Evolutionary conservation across 768 basidiomycete genomes (phyloP).

Genomic region (Daedaleopsis nitida): DNA sequence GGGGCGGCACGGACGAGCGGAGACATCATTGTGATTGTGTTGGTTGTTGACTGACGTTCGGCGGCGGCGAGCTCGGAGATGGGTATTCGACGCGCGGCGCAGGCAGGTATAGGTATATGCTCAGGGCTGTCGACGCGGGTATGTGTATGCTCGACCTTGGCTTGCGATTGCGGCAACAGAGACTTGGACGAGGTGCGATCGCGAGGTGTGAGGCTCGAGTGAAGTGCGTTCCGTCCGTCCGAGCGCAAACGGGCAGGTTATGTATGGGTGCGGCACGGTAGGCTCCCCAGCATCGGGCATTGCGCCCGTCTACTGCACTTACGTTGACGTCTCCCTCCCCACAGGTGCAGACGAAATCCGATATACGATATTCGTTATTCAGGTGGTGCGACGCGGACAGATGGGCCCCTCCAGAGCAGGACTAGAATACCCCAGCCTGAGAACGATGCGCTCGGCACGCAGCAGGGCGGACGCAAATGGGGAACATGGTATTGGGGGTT

Average conservation of each 20-base stretch:
- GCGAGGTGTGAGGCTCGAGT: background rate
- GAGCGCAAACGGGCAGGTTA: conserved; percentile 1
- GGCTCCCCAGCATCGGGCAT: conserved; percentile 7
- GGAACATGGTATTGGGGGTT: no score
- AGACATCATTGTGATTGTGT: conserved; percentile 1
- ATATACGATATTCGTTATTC: no score
- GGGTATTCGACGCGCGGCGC: background rate
- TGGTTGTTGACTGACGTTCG: background rate
- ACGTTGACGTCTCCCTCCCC: no score
- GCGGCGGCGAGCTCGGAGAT: background rate
- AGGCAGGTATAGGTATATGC: background rate
- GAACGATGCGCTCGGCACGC: conserved; percentile 4
- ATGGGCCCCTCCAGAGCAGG: conserved; percentile 16
- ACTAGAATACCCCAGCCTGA: conserved; percentile 19
- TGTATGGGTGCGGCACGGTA: conserved; percentile 1
- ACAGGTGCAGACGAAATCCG: no score
- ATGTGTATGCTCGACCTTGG: no score
- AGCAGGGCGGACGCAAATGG: background rate
- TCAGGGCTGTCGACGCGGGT: no score
- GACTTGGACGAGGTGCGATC: background rate
- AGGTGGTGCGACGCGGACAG: background rate
- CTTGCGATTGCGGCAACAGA: no score
- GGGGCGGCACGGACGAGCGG: conserved; percentile 12
- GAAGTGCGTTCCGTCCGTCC: background rate
- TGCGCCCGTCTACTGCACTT: background rate